phyloP scores from a whole-genome alignment of 2,329 filamentous ascomycete species.

The Ambrosiella cleistominuta region DNA sequence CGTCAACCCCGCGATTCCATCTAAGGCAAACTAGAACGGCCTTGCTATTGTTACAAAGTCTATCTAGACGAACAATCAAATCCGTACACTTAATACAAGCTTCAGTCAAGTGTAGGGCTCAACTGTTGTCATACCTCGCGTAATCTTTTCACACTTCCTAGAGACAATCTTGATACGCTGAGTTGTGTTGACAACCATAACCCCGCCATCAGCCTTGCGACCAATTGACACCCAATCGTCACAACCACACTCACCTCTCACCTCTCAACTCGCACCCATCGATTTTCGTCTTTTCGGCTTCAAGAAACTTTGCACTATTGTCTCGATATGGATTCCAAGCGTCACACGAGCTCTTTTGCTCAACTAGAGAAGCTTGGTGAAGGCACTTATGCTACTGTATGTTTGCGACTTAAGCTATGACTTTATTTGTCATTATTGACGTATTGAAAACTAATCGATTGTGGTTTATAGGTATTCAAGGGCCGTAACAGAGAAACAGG shows the following conservation, averaged over 20 bases:
- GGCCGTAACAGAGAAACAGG: constrained; percentile 93
- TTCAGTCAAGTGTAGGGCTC: too few relatives aligned
- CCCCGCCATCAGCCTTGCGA: constrained; percentile 2
- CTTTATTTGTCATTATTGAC: background rate
- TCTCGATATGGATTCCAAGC: constrained; percentile 67
- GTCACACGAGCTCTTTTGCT: constrained; percentile 93
- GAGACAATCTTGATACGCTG: too few relatives aligned
- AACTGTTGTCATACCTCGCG: too few relatives aligned
- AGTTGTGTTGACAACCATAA: background rate
- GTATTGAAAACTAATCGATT: background rate
- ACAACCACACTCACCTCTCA: too few relatives aligned
- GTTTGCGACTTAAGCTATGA: constrained; percentile 17
- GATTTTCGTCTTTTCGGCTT: background rate
- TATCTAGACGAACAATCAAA: too few relatives aligned
- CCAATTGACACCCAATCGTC: background rate
- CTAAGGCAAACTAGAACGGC: too few relatives aligned
- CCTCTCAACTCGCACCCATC: background rate
- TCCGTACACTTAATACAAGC: too few relatives aligned
- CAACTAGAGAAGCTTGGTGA: constrained; percentile 98
- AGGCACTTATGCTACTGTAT: constrained; percentile 92
- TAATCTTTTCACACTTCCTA: too few relatives aligned
- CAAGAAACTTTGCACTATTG: background rate
- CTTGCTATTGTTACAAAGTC: too few relatives aligned
- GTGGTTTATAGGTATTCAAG: constrained; percentile 65
- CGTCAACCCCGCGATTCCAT: too few relatives aligned